Evolutionary conservation across 352 stramenopile species (phyloP).

Genomic region (Pythium oligandrum): DNA sequence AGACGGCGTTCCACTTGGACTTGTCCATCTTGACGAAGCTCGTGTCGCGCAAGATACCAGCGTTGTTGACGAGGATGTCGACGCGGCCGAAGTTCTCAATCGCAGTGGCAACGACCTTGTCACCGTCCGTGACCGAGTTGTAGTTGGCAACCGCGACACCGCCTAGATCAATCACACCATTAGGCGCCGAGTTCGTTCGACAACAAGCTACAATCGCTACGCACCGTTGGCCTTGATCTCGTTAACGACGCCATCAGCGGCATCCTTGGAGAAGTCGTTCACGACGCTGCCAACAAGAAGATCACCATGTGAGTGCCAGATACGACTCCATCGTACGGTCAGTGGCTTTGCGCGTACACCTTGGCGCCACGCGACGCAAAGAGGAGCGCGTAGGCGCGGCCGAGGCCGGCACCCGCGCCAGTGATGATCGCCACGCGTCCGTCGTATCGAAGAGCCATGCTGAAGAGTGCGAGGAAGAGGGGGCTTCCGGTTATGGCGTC

Average conservation of each 20-base stretch:
- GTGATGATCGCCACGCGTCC: constrained; percentile 76
- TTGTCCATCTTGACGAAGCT: constrained; percentile 89
- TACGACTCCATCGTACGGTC: background rate
- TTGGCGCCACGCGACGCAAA: constrained; percentile 75
- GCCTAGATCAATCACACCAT: constrained; percentile 12
- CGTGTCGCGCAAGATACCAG: constrained; percentile 90
- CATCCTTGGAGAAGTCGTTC: constrained; percentile 65
- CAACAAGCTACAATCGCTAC: background rate
- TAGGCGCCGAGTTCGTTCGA: too few species aligned
- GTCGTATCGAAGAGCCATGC: constrained; percentile 63
- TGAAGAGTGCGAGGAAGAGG: background rate
- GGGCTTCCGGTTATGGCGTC: background rate
- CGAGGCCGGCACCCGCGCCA: constrained; percentile 65
- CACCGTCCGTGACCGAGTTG: constrained; percentile 80
- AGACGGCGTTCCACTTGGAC: constrained; percentile 82
- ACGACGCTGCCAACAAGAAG: constrained; percentile 36
- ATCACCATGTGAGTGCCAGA: background rate
- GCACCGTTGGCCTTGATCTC: constrained; percentile 74
- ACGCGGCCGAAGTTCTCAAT: constrained; percentile 68
- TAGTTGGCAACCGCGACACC: constrained; percentile 78
- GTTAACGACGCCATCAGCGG: constrained; percentile 64
- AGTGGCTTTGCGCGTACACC: constrained; percentile 44
- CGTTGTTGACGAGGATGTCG: constrained; percentile 92
- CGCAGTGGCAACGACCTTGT: constrained; percentile 73
- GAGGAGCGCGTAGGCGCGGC: constrained; percentile 68